Base-by-base conservation (phyloP, 1,284 basidiomycete genomes). In the Polyporus tsugae region DNA sequence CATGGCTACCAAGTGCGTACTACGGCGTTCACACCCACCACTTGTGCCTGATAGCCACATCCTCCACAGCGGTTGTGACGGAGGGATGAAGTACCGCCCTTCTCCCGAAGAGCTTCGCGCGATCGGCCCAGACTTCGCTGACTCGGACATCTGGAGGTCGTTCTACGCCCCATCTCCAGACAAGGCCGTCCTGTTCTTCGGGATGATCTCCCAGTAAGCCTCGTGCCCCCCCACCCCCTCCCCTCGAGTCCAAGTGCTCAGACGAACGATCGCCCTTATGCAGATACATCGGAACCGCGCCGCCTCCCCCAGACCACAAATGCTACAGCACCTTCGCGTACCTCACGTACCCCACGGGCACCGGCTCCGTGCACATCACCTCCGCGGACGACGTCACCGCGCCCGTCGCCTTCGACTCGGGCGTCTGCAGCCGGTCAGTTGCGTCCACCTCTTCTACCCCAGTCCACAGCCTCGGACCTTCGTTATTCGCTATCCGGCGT, bases 51-150 rank as follows among this genome's bases (percentile, higher is more conserved):
- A 62, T 11, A 64, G 25, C 52, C 15, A 29, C 9, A 17, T 38
- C 15, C 59, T 38, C 13, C 15, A 15, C 60, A 86, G 86, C 64
- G 78, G 75, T 3, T 66, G 82, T 35, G 85, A 87, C 64, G 80
- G 80, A 2, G 86, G 84, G 1, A 78, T 85, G 70, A 87, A 87
- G 71, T 72, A 85, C 22, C 81, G 86, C 13, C 86, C 87, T 0
- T 79, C 73, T 4, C 65, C 65, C 1, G 72, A 80, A 15, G 86
- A 88, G 22, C 75, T 86, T 33, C 74, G 79, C 41, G 76, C 73
- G 33, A 75, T 88, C 15, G 84, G 85, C 0, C 77, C 82, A 2
- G 80, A 78, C 6, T 87, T 87, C 69, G 59, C 60, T 29, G 49
- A 77, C 6, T 62, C 60, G 35, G 49, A 77, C 4, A 69, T 77